Conservation (phyloP, 257 asterid species). For the Jacaranda copaia region DNA sequence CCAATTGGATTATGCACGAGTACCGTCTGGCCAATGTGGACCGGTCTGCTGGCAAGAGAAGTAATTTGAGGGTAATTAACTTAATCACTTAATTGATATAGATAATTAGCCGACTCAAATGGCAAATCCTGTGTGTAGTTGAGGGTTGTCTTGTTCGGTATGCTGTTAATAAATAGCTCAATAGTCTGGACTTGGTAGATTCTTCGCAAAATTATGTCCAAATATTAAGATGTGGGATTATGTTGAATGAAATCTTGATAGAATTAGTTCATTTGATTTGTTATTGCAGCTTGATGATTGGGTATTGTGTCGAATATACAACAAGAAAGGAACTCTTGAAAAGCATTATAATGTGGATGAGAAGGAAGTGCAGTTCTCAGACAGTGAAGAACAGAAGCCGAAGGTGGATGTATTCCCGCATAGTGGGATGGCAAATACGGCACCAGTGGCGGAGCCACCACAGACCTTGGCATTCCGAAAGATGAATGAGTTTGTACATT, state of each 20-base stretch:
- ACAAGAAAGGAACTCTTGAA: slow-evolving; percentile 65
- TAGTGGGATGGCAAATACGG: not conserved
- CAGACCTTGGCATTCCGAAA: slow-evolving; percentile 3
- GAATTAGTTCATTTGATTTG: not conserved
- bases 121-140: not conserved
- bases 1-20: slow-evolving; percentile 77
- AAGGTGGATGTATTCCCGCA: slow-evolving; percentile 15
- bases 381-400: slow-evolving; percentile 59
- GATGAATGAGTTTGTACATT: slow-evolving; percentile 38
- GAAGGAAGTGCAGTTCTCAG: slow-evolving; percentile 52
- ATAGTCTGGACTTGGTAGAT: not conserved
- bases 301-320: slow-evolving; percentile 69
- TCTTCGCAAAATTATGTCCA: too few relatives aligned
- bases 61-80: slow-evolving; percentile 52
- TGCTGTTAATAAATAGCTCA: not conserved
- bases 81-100: not conserved
- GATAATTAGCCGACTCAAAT: too few relatives aligned
- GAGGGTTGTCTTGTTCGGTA: not conserved
- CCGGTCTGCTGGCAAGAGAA: slow-evolving; percentile 58
- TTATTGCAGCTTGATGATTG: slow-evolving; percentile 67
- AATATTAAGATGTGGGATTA: too few relatives aligned
- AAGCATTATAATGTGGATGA: slow-evolving; percentile 54
- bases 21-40: slow-evolving; percentile 63
- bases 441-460: slow-evolving; percentile 27
- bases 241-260: not conserved